Base-by-base conservation (phyloP, 345 rosid genomes). In the Ceriops zippeliana region DNA sequence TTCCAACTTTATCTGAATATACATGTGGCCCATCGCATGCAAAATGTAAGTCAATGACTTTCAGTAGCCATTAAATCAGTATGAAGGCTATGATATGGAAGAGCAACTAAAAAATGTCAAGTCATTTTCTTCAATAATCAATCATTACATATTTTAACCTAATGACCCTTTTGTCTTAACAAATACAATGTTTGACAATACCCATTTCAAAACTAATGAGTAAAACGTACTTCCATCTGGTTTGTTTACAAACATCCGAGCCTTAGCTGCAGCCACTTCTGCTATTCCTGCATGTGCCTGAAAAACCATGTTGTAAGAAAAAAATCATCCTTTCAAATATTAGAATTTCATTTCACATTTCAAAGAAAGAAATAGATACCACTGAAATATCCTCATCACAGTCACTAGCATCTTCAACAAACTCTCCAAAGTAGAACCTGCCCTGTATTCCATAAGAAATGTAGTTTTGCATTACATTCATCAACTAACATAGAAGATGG, bases 201-300 rank as follows among this genome's bases (percentile, higher is more conserved):
- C 5, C 17, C 49, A 42, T 42, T 11, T 42, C 49, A 42, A 42
- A 42, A 42, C 49, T 13, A 42, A 15, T 42, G 49, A 54, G 61
- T 47, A 62, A 35, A 66, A 78, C 85, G 63, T 89, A 92, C 98
- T 92, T 85, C 98, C 98, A 68, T 92, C 97, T 5, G 98, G 97
- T 76, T 92, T 92, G 81, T 90, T 88, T 21, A 82, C 80, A 80
- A 92, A 92, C 96, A 92, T 92, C 65, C 89, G 83, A 74, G 98
- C 98, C 88, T 92, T 90, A 61, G 96, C 98, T 71, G 96, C 96
- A 74, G 98, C 98, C 62, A 92, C 93, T 82, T 92, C 98, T 30
- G 96, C 98, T 77, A 92, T 73, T 66, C 97, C 93, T 73, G 90
- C 82, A 86, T 92, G 98, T 83, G 88, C 63, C 98, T 90, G 93